Evolutionary conservation across 2,329 filamentous ascomycete species (phyloP).

Genomic region (Leptographium procerum): DNA sequence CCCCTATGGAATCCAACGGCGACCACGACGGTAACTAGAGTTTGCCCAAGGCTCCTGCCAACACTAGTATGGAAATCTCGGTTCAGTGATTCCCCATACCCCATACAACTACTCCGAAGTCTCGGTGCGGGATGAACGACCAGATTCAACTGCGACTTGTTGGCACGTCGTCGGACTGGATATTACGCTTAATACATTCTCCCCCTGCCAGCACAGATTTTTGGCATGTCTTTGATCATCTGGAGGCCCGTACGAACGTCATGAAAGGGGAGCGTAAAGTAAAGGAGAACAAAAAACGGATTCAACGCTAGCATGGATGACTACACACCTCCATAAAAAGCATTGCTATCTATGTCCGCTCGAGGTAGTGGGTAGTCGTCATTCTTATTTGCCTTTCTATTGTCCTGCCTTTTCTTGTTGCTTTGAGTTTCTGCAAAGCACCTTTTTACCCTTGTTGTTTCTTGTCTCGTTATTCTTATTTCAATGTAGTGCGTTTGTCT

Average conservation of each 20-base stretch:
- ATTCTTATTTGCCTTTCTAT: not conserved
- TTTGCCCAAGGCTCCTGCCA: slow-evolving; percentile 6
- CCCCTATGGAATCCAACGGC: slow-evolving; percentile 39
- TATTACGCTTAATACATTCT: not conserved
- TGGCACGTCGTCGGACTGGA: not conserved
- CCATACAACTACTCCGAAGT: not conserved
- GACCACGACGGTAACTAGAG: slow-evolving; percentile 39
- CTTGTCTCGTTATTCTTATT: slow-evolving; percentile 7
- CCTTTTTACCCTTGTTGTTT: not conserved
- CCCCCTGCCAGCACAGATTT: not conserved
- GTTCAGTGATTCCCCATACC: slow-evolving; percentile 1
- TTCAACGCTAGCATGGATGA: not conserved
- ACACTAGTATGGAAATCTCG: slow-evolving; percentile 5
- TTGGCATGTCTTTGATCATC: not conserved
- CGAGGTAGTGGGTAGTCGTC: not conserved
- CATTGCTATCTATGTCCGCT: not conserved
- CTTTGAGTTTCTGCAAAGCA: not conserved
- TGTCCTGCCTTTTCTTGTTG: not conserved
- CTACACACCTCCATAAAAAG: not conserved
- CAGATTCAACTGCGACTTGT: not conserved
- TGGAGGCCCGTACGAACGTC: not conserved
- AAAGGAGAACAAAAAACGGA: not conserved
- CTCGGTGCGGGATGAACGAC: not conserved
- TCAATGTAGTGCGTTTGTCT: slow-evolving; percentile 8
- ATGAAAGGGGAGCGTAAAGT: not conserved